Evolutionary conservation across 139 green algal genomes (phyloP).

Genomic region (Spirogloea muscicola): DNA sequence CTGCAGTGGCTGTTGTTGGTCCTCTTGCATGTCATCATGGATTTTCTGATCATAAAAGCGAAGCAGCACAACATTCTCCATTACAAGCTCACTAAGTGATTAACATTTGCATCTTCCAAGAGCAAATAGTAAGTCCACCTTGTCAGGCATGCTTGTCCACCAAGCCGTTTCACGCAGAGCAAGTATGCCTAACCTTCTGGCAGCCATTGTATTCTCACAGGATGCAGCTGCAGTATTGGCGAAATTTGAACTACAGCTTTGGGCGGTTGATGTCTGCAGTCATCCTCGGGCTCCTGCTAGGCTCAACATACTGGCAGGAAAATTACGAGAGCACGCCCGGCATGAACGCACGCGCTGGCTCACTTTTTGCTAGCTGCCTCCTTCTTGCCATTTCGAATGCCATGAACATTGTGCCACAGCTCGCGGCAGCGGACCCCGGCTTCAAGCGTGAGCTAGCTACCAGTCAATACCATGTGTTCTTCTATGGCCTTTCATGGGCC

Average conservation of each 20-base stretch:
- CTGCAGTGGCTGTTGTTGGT: no score
- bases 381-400: constrained; percentile 5
- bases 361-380: neutral
- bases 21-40: no score
- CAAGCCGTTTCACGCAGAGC: no score
- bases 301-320: constrained; percentile 12
- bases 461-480: neutral
- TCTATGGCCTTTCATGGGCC: constrained; percentile 8
- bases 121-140: no score
- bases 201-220: no score
- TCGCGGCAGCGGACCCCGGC: neutral
- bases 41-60: no score
- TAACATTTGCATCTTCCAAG: no score
- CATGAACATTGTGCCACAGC: neutral
- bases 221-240: constrained; percentile 16
- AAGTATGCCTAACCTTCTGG: no score
- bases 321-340: neutral
- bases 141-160: no score
- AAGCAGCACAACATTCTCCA: no score
- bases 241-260: constrained; percentile 26
- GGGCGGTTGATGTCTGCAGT: constrained; percentile 16
- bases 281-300: constrained; percentile 19
- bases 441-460: constrained; percentile 1
- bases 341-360: neutral
- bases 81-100: no score